Percentiles rank a stretch among this genome's conserved stretches.
These are phyloP conservation scores for Candida caryicola DNA, from an alignment of 805 yeast species.

Conservation along the genomic window DNA sequence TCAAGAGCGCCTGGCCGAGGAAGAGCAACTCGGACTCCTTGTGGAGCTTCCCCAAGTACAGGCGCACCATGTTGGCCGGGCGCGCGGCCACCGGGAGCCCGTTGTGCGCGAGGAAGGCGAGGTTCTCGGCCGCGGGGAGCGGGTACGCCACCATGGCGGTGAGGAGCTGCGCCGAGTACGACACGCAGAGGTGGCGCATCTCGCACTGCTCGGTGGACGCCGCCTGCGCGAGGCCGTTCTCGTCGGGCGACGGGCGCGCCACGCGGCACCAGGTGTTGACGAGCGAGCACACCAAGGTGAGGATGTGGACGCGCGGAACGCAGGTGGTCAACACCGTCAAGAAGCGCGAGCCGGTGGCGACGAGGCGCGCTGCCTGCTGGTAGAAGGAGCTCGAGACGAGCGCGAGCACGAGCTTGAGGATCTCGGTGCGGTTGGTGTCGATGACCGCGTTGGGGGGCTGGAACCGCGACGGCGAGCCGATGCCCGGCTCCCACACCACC, in stretches of 20 bases:
- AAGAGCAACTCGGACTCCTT: constrained; percentile 54
- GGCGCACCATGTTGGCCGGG: constrained; percentile 49
- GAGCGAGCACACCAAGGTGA: constrained; percentile 64
- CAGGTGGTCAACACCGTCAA: constrained; percentile 52
- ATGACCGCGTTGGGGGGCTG: constrained; percentile 27
- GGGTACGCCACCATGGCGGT: constrained; percentile 62
- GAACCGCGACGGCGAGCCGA: constrained; percentile 27
- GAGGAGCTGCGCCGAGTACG: constrained; percentile 60
- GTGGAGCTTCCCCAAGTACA: constrained; percentile 50
- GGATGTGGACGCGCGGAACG: constrained; percentile 46
- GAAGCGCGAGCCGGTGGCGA: constrained; percentile 57
- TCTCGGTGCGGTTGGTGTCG: constrained; percentile 66
- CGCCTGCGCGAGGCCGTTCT: constrained; percentile 43
- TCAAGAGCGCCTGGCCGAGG: constrained; percentile 46
- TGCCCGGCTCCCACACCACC: constrained; percentile 11
- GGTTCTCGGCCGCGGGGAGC: constrained; percentile 44
- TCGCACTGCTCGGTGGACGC: constrained; percentile 30
- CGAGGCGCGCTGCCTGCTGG: constrained; percentile 37
- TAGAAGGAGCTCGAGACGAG: constrained; percentile 65
- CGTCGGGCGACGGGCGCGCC: constrained; percentile 34
- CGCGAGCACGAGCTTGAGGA: constrained; percentile 58
- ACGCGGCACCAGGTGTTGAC: constrained; percentile 61
- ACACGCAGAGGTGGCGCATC: constrained; percentile 46
- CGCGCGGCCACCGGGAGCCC: constrained; percentile 25
- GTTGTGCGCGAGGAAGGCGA: constrained; percentile 33